Conservation (phyloP, 176 grass and related monocot genomes). For the Oryza nivara region DNA sequence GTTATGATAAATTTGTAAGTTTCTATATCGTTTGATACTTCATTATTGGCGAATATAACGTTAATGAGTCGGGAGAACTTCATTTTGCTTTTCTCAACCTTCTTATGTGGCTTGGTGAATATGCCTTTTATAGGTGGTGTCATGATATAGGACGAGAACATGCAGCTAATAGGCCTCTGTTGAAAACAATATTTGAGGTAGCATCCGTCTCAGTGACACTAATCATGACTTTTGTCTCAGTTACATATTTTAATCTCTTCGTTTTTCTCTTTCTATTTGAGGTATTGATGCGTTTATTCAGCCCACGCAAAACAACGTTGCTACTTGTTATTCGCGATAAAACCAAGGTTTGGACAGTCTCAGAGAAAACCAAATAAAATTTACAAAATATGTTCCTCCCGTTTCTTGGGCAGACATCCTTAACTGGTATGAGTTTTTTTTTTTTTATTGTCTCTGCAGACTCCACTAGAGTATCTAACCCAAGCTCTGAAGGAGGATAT, state of each 20-base stretch:
- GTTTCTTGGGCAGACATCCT: conserved; percentile 15
- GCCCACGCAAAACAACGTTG: conserved; percentile 64
- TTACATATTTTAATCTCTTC: conserved; percentile 20
- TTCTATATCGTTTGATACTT: conserved; percentile 5
- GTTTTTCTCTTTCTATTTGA: conserved; percentile 34
- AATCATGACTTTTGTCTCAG: conserved; percentile 30
- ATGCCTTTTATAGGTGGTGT: conserved; percentile 70
- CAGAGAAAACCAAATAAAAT: not conserved
- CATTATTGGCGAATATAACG: not conserved
- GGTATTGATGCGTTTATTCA: conserved; percentile 79
- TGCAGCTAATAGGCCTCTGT: conserved; percentile 75
- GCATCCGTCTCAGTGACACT: conserved; percentile 3
- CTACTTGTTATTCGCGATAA: conserved; percentile 87
- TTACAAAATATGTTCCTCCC: not conserved
- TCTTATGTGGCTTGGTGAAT: conserved; percentile 4
- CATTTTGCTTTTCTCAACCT: conserved; percentile 15
- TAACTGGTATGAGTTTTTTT: conserved; percentile 29
- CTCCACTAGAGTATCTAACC: conserved; percentile 73
- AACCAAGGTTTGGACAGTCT: conserved; percentile 67
- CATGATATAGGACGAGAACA: conserved; percentile 90
- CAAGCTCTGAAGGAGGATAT: conserved; percentile 86
- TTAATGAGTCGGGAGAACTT: not conserved
- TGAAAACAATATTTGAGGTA: conserved; percentile 88
- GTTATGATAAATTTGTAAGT: conserved; percentile 89
- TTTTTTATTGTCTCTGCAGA: conserved; percentile 53